Evolutionary conservation across 1,284 basidiomycete species (phyloP), one percentile per base, ranked within the genome.

Genomic region (Rhodotorula sp.): DNA sequence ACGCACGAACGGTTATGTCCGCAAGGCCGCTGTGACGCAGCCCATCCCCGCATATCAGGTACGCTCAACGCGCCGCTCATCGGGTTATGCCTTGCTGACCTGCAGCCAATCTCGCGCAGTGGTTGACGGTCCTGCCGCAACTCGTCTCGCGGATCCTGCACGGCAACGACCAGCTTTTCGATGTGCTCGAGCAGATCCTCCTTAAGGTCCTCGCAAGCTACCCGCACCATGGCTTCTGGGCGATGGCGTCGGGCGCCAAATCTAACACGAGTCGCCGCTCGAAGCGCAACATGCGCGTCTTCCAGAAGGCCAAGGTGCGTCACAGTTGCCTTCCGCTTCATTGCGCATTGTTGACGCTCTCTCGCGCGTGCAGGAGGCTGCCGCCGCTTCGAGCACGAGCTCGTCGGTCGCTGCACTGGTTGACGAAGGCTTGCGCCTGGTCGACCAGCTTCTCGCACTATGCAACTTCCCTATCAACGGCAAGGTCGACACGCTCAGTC

Each of bases 41-140:
- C 84, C 83, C 6, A 84, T 89, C 29, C 90, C 91, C 6, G 85
- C 85, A 6, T 97, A 90, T 81, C 96, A 91, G 84, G 93, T 88
- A 76, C 66, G 81, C 15, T 6, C 13, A 9, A 1, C 25, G 51
- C 25, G 9, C 27, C 37, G 13, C 3, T n/a, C 37, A 21, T 54
- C 27, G 0, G 5, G 22, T 3, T 3, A 10, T 25, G 34, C 4
- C 48, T 27, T 4, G 39, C 58, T 50, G 29, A 59, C 57, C n/a
- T n/a, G 15, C 58, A 44, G 50, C 41, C 22, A 64, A 12, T 71
- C 63, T 53, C 56, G 37, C 70, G 25, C 77, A 97, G 93, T 99
- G 95, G 92, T 91, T 91, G 76, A 96, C 92, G 0, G 95, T 95
- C 0, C 94, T 98, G 76, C 94, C 97, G 13, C 97, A 99, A 84